Conservation (phyloP, 305 asterid species). For the Solanum hybrid region DNA sequence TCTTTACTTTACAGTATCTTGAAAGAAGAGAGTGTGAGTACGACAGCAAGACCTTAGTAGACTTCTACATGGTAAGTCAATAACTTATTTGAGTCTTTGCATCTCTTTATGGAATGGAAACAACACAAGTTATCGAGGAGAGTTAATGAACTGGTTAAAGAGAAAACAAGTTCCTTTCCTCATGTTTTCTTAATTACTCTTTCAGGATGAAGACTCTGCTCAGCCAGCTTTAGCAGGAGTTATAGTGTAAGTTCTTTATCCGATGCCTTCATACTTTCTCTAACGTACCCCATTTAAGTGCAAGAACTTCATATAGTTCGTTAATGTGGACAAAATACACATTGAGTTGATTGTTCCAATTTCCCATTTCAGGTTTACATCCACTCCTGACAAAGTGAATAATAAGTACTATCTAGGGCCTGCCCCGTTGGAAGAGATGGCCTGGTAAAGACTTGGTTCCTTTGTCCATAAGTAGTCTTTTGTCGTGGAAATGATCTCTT, state of each 20-base stretch:
- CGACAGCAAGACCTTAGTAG: conserved; percentile 61
- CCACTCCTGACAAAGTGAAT: conserved; percentile 68
- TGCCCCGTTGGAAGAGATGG: conserved; percentile 90
- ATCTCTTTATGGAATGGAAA: not conserved
- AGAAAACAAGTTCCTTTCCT: not conserved
- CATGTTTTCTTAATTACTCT: not conserved
- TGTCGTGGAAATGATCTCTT: no score
- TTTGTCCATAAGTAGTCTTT: no score
- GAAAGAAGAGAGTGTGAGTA: conserved; percentile 86
- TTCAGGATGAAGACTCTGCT: conserved; percentile 58
- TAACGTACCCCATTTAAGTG: not conserved
- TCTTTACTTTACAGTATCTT: conserved; percentile 38
- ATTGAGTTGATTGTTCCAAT: not conserved
- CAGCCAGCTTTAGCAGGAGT: conserved; percentile 52
- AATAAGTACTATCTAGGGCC: conserved; percentile 89
- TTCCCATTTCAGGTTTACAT: conserved; percentile 54
- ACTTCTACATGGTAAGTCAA: conserved; percentile 48
- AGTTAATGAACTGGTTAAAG: not conserved
- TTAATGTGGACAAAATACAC: not conserved
- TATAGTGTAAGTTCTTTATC: conserved; percentile 49
- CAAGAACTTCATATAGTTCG: not conserved
- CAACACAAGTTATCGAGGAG: no score
- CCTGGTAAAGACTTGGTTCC: conserved; percentile 17
- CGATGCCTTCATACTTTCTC: not conserved
- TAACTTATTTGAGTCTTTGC: not conserved